Percentiles rank a stretch among this genome's conserved stretches.
phyloP scores from a whole-genome alignment of 352 stramenopile species.

The Phytophthora vignae region DNA sequence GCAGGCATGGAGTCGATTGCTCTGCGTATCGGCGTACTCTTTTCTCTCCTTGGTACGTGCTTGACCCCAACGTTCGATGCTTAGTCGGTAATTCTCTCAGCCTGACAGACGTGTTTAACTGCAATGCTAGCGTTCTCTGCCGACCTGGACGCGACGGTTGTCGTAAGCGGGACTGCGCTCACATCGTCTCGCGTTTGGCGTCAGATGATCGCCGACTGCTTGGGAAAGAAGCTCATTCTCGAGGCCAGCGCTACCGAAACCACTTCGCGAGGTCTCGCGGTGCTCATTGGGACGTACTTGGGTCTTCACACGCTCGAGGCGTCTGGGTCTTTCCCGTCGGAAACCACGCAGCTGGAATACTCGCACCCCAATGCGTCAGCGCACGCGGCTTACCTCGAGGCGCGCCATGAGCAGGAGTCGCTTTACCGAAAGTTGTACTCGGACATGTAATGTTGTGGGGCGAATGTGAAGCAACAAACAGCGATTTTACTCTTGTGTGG shows the following conservation, averaged over 20 bases:
- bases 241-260: conserved; percentile 74
- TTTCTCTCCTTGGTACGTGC: conserved; percentile 79
- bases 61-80: too few species aligned
- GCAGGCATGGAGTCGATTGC: conserved; percentile 92
- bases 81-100: neutral
- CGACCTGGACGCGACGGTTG: conserved; percentile 58
- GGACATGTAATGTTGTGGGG: conserved; percentile 16
- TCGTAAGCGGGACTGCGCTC: conserved; percentile 86
- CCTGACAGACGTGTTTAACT: conserved; percentile 10
- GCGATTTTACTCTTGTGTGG: conserved; percentile 16
- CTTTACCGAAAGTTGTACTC: conserved; percentile 80
- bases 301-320: conserved; percentile 61
- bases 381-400: conserved; percentile 69
- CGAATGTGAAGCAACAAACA: neutral
- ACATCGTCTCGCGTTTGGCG: conserved; percentile 84
- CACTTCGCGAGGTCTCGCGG: conserved; percentile 85
- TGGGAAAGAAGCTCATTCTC: conserved; percentile 78
- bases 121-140: conserved; percentile 42
- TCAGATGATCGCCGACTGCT: conserved; percentile 87
- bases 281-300: conserved; percentile 73
- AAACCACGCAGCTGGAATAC: conserved; percentile 36
- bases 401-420: conserved; percentile 71
- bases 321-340: conserved; percentile 38
- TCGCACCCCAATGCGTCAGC: conserved; percentile 53
- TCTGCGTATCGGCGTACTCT: conserved; percentile 88